Base-by-base conservation (phyloP, 73 alveolate species). In the Strombidium stylifer region DNA sequence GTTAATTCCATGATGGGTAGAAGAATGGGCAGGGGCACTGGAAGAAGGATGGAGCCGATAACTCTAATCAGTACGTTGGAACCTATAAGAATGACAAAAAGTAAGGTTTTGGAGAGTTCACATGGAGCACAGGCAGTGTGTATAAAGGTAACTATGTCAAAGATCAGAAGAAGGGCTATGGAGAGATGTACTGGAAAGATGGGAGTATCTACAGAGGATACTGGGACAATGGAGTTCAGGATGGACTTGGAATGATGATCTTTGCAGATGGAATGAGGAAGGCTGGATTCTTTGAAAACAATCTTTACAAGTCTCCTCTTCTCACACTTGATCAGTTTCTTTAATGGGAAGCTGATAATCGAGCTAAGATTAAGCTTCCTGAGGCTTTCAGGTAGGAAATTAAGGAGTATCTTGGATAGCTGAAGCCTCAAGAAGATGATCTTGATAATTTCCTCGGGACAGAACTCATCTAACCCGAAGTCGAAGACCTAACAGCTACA, bases 81-180 rank as follows among this genome's bases (percentile, higher is more conserved):
- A 37, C 32, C n/a, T 57, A 57, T 57, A 3, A 3, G 16, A 11
- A 57, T 37, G 72, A 57, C 23, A 3, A 35, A 41, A 57, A 57
- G 56, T 6, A 57, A 3, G 72, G 72, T 2, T 62, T 44, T 47
- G 93, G 93, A 7, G 61, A 64, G 0, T 80, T 79, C 74, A 61
- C 45, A 36, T 84, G 91, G 91, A 71, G 64, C 27, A 77, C 69
- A 68, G 94, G 94, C 14, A 69, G 76, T 50, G 25, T 47, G 11
- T 84, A 79, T 52, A 64, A 34, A 40, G 94, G 94, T 15, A 58
- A 78, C n/a, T 84, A 84, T 70, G 62, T 34, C 25, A 45, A 57
- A 0, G 94, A 81, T 60, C 42, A 69, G 61, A 78, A 79, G 59
- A 74, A 84, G 48, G 95, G 95, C 47, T 85, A 79, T 85, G 95